Evolutionary conservation across 2,329 filamentous ascomycete species (phyloP), one percentile per base, ranked within the genome.

Genomic region (Beauveria pseudobassiana): DNA sequence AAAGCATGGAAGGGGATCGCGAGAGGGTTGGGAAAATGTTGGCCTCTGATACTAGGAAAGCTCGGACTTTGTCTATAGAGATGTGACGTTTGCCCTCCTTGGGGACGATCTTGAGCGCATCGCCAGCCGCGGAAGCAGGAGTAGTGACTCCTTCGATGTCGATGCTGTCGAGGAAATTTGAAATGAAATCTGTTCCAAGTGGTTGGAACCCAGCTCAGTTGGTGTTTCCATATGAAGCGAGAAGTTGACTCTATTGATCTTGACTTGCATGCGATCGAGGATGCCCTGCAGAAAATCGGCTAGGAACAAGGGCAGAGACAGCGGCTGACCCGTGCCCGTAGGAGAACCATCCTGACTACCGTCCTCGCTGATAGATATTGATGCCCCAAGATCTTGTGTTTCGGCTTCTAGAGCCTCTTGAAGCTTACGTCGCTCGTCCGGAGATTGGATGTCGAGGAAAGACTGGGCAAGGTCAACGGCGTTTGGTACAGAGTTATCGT

Each of bases 401-500:
- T 88, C 84, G 1, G 85, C 82, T 22, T 82, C 78, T 18, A 93
- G 74, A 9, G 87, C 87, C 54, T 87, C 84, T 70, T 92, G 87
- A 26, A 93, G 77, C 69, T 87, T 82, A 62, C 78, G 80, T 65
- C 83, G 87, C 68, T 91, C 88, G 54, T 83, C 79, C 5, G 77
- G 76, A 14, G 88, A 85, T 69, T 91, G 86, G 1, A 87, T 84
- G 65, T 88, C 80, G n/a, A 93, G 77, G 70, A 93, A 93, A 0
- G 89, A 93, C 69, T 89, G 83, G 16, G 90, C 89, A 16, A 95
- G 78, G 65, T 92, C 87, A 62, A 86, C 83, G 2, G 88, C 83
- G 26, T 88, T 88, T 0, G 89, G 90, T 3, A 92, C 79, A 6
- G 77, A 67, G 1, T 73, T 68, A 20, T 67, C 38, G 43, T 69